Conservation (phyloP, 768 basidiomycete genomes). For the Phaffia australis region DNA sequence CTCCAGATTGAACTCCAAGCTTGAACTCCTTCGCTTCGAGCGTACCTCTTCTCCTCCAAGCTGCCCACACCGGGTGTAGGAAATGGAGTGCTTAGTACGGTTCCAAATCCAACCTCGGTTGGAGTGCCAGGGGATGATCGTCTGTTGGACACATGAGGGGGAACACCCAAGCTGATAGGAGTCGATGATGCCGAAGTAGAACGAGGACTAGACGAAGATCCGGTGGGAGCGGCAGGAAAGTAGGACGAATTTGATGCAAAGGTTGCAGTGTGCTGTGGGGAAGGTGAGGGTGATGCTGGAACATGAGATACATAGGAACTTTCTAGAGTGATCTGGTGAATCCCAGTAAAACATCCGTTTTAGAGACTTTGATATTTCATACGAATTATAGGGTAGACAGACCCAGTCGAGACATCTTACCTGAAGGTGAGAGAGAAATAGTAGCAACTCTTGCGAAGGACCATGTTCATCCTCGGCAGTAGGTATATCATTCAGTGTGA, state of each 20-base stretch:
- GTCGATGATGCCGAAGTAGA: not conserved
- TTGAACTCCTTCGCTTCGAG: slow-evolving; percentile 62
- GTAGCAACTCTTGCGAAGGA: slow-evolving; percentile 3
- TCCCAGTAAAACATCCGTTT: not conserved
- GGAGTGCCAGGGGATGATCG: slow-evolving; percentile 10
- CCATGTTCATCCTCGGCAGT: not conserved
- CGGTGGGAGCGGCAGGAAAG: not conserved
- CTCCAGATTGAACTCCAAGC: slow-evolving; percentile 69
- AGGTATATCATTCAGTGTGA: not conserved
- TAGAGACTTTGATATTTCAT: no score
- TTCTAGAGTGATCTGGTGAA: slow-evolving; percentile 13
- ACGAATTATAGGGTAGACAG: not conserved
- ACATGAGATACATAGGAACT: slow-evolving; percentile 13
- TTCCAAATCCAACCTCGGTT: slow-evolving; percentile 39
- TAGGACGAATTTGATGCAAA: slow-evolving; percentile 13
- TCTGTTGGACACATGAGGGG: not conserved
- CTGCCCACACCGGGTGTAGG: slow-evolving; percentile 60
- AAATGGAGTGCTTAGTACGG: slow-evolving; percentile 72
- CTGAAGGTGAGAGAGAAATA: slow-evolving; percentile 17
- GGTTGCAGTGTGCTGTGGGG: not conserved
- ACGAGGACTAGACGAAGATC: not conserved
- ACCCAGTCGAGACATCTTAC: not conserved
- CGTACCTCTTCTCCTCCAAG: slow-evolving; percentile 64
- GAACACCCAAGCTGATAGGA: slow-evolving; percentile 1
- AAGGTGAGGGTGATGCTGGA: slow-evolving; percentile 7